Base-by-base conservation (phyloP, 2,329 filamentous ascomycete species). In the Ophiocordyceps camponoti-saundersi region DNA sequence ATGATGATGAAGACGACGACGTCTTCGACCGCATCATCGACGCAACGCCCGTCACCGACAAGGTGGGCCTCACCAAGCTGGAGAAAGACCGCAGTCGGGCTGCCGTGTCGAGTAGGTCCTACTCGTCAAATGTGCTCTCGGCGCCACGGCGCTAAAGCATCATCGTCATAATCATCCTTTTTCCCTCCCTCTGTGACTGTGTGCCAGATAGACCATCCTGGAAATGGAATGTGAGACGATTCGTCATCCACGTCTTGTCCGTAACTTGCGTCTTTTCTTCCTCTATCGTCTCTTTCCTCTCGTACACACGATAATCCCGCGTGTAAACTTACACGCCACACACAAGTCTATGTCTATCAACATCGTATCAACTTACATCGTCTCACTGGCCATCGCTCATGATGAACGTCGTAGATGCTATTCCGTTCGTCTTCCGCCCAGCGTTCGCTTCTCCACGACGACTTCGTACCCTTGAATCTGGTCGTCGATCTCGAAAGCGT, bases 11-110 rank as follows among this genome's bases (percentile, higher is more conserved):
- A 1, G 75, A 79, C 16, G 82, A 92, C 47, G 83, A 84, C 44
- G 82, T 87, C 45, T 95, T 96, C 58, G 90, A 96, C 58, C 82
- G 82, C 53, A 93, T 98, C 62, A 94, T 95, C 58, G 79, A 89
- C 55, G 90, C 92, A 0, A 90, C 86, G 3, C 87, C 87, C 0
- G 78, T 93, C 18, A 95, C 89, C 0, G 90, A 95, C 60, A 77
- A 82, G 47, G 85, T 84, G 13, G 90, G 90, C 0, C 56, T 79
- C 48, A 61, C 64, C 2, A 75, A 66, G 60, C 60, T 79, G 41
- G 72, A 78, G 50, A 77, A 71, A 61, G 73, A 78, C 54, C 65
- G 72, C 39, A 62, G 67, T 6, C 65, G 63, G 47, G 67, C 67
- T 2, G 66, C 67, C 6, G 61, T 68, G 26, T 71, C 69, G 6